Evolutionary conservation across 1,284 basidiomycete species (phyloP), one percentile per base, ranked within the genome.

Genomic region (Grifola frondosa): DNA sequence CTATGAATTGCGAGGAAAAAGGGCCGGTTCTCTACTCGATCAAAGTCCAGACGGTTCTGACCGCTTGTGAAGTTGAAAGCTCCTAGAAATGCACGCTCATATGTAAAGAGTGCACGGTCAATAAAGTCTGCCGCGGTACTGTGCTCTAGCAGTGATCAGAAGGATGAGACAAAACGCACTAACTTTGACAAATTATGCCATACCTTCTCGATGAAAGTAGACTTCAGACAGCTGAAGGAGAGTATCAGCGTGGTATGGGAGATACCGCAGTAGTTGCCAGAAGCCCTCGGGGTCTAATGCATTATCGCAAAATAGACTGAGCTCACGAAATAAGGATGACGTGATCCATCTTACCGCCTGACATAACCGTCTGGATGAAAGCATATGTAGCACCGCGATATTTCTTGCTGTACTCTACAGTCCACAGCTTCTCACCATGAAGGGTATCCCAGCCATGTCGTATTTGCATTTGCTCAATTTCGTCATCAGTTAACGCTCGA

Each of bases 191-290:
- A 47, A 34, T 11, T 4, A 30, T 23, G 20, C 47, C 68, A 31
- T 33, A 89, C 90, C 89, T 73, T 91, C 90, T 56, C 90, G 78
- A 60, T 94, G 86, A 26, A 85, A 77, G 60, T 84, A 90, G 3
- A 94, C 77, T 58, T 91, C 88, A 2, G 88, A 84, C 19, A 96
- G 73, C 59, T 97, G 93, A 2, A 97, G 73, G 1, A 95, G 71
- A 0, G 93, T 95, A 63, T 97, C 94, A 2, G 85, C 88, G 56
- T 97, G 94, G 79, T 91, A 97, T 1, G 83, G 84, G 30, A 81
- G 69, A 31, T 69, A 70, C 12, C 73, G 66, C 12, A 86, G 47
- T 8, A 88, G 66, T 16, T 74, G 68, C 63, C 74, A 81, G 35
- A 88, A 75, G 0, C 79, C 78, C 46, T 86, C 77, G 0, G 85